Percentiles rank a stretch among this genome's conserved stretches.
Conservation (phyloP, 352 stramenopile genomes). For the Phytopythium litorale region DNA sequence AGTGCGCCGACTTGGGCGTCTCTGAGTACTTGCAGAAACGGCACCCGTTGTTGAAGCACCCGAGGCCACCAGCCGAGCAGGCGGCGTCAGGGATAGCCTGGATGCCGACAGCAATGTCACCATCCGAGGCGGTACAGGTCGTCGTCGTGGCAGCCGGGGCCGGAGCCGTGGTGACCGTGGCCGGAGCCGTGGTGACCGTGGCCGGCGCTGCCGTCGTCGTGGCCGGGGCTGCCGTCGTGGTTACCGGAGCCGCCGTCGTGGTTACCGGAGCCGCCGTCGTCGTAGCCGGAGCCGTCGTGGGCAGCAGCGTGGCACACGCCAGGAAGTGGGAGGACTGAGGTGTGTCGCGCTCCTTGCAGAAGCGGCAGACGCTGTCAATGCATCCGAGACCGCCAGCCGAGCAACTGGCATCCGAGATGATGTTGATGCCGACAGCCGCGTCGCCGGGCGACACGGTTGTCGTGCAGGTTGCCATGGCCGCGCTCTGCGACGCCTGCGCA, state of each 20-base stretch:
- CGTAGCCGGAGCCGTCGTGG: not conserved
- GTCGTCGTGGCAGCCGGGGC: not conserved
- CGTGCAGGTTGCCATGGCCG: constrained; percentile 7
- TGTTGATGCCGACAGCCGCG: constrained; percentile 28
- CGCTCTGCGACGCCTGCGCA: not conserved
- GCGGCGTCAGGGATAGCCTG: constrained; percentile 21
- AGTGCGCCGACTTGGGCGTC: constrained; percentile 25
- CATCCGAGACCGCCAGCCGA: constrained; percentile 29
- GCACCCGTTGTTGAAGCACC: constrained; percentile 28
- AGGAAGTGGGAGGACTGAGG: constrained; percentile 12
- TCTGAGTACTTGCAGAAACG: constrained; percentile 37
- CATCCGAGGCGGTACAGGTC: constrained; percentile 10
- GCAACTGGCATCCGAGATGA: constrained; percentile 30
- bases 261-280: not conserved
- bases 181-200: not conserved
- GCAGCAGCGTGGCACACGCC: not conserved
- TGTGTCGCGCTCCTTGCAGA: constrained; percentile 29
- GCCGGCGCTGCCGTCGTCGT: not conserved
- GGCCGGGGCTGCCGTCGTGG: not conserved
- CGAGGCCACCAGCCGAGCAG: constrained; percentile 25
- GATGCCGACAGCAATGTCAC: constrained; percentile 25
- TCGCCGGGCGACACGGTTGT: constrained; percentile 20
- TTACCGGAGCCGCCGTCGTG: not conserved
- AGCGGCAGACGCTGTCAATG: constrained; percentile 38
- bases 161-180: not conserved